Conservation (phyloP, 2,329 filamentous ascomycete genomes). For the Aspergillus ustus region DNA sequence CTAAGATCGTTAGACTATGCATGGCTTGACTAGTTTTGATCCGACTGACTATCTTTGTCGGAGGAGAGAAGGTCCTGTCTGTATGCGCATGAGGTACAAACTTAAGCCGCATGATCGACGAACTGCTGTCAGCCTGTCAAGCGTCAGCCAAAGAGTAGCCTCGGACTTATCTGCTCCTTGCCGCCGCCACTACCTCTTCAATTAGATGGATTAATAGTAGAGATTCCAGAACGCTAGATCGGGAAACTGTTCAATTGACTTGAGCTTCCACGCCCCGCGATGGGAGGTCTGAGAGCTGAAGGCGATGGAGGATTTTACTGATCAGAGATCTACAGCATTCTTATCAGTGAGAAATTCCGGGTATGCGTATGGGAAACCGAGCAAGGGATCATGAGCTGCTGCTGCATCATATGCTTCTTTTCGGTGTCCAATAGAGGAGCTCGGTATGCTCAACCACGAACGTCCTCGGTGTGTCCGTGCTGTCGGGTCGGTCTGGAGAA, state of each 20-base stretch:
- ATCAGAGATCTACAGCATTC: constrained; percentile 6
- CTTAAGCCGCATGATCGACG: constrained; percentile 14
- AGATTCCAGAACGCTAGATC: not conserved
- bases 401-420: not conserved
- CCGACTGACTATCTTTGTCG: not conserved
- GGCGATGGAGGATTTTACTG: not conserved
- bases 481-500: constrained; percentile 2
- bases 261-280: not conserved
- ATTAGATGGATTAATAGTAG: not conserved
- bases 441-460: not conserved
- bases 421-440: not conserved
- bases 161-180: not conserved
- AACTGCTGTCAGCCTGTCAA: constrained; percentile 5
- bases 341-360: not conserved
- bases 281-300: not conserved
- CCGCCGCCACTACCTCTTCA: not conserved
- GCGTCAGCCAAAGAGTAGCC: not conserved
- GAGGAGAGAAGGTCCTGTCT: not conserved
- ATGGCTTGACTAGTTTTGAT: constrained; percentile 3
- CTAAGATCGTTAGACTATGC: constrained; percentile 5
- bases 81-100: not conserved
- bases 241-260: not conserved
- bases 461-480: not conserved
- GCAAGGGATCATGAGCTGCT: not conserved
- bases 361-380: not conserved